Evolutionary conservation across 148 eudicot genomes (phyloP).

Genomic region (Fagopyrum homotropicum): DNA sequence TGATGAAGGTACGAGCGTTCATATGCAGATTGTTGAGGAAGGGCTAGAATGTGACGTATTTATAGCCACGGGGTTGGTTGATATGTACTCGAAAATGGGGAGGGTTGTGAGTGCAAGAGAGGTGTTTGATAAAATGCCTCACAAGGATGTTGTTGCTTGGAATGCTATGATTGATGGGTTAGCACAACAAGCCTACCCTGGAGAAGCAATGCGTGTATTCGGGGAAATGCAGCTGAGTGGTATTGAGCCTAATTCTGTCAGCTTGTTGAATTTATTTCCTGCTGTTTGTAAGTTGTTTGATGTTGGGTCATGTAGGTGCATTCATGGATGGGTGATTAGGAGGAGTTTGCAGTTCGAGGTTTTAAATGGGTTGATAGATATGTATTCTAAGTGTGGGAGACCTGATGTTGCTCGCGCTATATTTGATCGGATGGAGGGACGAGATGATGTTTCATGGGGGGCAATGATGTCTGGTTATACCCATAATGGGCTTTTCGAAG

Average conservation of each 20-base stretch:
- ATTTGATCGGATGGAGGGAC: constrained; percentile 38
- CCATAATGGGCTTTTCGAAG: constrained; percentile 32
- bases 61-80: constrained; percentile 55
- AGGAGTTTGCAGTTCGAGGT: constrained; percentile 37
- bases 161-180: constrained; percentile 63
- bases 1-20: constrained; percentile 41
- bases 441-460: constrained; percentile 68
- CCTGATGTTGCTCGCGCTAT: constrained; percentile 28
- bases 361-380: constrained; percentile 58
- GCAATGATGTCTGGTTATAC: constrained; percentile 70
- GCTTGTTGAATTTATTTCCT: constrained; percentile 67
- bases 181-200: constrained; percentile 34
- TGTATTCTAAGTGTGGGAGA: constrained; percentile 48
- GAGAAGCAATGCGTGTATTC: constrained; percentile 26
- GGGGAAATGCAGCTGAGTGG: constrained; percentile 35
- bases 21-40: constrained; percentile 30
- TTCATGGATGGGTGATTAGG: constrained; percentile 52
- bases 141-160: constrained; percentile 60
- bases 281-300: constrained; percentile 40
- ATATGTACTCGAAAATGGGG: constrained; percentile 60
- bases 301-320: constrained; percentile 33
- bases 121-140: constrained; percentile 61
- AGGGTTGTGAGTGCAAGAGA: constrained; percentile 34
- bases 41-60: constrained; percentile 45
- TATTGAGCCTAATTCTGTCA: constrained; percentile 47